Base-by-base conservation (phyloP, 2,329 filamentous ascomycete genomes). In the Allantophomopsis lycopodina region DNA sequence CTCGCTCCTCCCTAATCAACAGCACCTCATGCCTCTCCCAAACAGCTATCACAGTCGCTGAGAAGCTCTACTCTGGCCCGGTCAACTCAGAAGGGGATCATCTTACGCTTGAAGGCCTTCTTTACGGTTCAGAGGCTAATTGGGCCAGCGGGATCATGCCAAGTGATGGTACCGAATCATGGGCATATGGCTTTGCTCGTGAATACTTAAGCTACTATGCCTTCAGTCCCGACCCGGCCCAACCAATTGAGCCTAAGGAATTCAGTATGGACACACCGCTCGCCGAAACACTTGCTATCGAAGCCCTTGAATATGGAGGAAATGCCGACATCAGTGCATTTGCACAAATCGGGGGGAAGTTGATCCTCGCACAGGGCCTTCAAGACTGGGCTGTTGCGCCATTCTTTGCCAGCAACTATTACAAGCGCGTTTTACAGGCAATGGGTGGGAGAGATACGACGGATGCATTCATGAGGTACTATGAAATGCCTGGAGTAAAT, bases 261-360 rank as follows among this genome's bases (percentile, higher is more conserved):
- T 37, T 37, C 21, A 28, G 20, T 20, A 37, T 37, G 36, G 36
- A 37, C 14, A 37, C 36, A 8, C 36, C 36, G 14, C 21, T 39
- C 5, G 16, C 15, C 8, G 37, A 32, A 14, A 32, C 37, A 28
- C 23, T 28, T 7, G 18, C 31, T 18, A 33, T 39, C 8, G 37
- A 39, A 15, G 32, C 31, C 13, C 18, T 39, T 28, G 37, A 39
- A 15, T 39, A 39, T 21, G 36, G 36, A 7, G 36, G 36, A 12
- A 37, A 21, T 37, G 36, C 36, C 12, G 36, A 37, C 15, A 16
- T 37, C 10, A 20, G 10, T 20, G 28, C 21, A 15, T 37, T 37
- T 15, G n/a, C n/a, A 28, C 36, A 37, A 28, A n/a, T 37, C 1
- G 36, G 36, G 2, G 36, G 36, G n/a, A 37, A 37, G 20, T 15